A percentile compares a stretch with the other conserved stretches of the same genome.
phyloP scores from a whole-genome alignment of 805 yeast species.

The Ogataea sp. region DNA sequence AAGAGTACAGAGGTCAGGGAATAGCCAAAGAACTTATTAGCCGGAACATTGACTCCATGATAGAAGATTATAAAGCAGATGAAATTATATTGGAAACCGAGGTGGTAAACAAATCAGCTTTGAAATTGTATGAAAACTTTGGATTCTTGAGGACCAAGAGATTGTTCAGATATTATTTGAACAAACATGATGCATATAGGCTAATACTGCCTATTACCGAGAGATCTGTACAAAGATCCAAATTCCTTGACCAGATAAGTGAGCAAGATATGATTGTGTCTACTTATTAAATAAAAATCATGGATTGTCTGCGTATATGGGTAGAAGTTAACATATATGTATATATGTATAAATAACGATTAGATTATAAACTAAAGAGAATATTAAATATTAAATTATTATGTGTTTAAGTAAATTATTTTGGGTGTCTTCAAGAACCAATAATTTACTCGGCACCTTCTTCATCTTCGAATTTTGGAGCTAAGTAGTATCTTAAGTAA shows the following conservation, averaged over 20 bases:
- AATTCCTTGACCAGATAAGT: not conserved
- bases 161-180: slow-evolving; percentile 78
- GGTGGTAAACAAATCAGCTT: slow-evolving; percentile 49
- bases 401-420: no score
- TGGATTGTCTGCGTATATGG: no score
- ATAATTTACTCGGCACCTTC: slow-evolving; percentile 32
- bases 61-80: slow-evolving; percentile 55
- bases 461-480: slow-evolving; percentile 95
- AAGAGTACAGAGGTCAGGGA: slow-evolving; percentile 64
- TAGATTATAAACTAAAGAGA: not conserved
- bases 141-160: slow-evolving; percentile 37
- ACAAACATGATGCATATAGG: slow-evolving; percentile 89
- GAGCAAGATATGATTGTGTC: slow-evolving; percentile 15
- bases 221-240: slow-evolving; percentile 37
- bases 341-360: no score
- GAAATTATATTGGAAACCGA: slow-evolving; percentile 94
- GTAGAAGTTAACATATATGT: no score
- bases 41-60: slow-evolving; percentile 57
- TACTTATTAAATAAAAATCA: slow-evolving; percentile 14
- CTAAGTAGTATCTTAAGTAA: slow-evolving; percentile 88
- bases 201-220: slow-evolving; percentile 74
- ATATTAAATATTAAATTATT: not conserved
- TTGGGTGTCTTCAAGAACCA: not conserved
- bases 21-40: slow-evolving; percentile 71
- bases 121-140: slow-evolving; percentile 28